Percentiles rank a stretch among this genome's conserved stretches.
Evolutionary conservation across 2,329 filamentous ascomycete species (phyloP).

Genomic region (Pyrenochaeta sp.): DNA sequence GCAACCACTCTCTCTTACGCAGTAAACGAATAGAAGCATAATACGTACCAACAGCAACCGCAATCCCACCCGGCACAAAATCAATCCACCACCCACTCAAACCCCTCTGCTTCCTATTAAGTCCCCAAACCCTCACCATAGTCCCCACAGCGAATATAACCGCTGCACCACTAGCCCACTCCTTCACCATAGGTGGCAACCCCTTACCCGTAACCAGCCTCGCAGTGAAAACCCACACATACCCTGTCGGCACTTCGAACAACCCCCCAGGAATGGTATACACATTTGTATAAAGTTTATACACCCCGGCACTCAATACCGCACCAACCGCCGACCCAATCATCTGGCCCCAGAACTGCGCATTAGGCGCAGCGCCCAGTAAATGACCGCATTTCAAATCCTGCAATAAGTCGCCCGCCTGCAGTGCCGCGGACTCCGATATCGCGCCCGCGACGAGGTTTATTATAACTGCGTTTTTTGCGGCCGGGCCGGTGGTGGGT

Average conservation of each 20-base stretch:
- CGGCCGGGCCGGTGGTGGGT: slow-evolving; percentile 63
- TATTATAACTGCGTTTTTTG: slow-evolving; percentile 85
- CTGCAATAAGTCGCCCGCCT: slow-evolving; percentile 96
- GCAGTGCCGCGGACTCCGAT: slow-evolving; percentile 82
- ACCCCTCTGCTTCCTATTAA: slow-evolving; percentile 41
- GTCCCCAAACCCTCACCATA: slow-evolving; percentile 64
- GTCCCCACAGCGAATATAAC: slow-evolving; percentile 77
- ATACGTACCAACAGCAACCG: slow-evolving; percentile 82
- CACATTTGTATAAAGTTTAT: slow-evolving; percentile 87
- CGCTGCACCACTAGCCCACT: slow-evolving; percentile 80
- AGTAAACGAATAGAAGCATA: background rate
- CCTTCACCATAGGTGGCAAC: slow-evolving; percentile 80
- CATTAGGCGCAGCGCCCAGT: slow-evolving; percentile 88
- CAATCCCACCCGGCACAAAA: slow-evolving; percentile 89
- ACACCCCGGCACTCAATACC: slow-evolving; percentile 84
- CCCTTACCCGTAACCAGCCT: slow-evolving; percentile 91
- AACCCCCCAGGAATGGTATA: slow-evolving; percentile 88
- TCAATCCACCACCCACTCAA: slow-evolving; percentile 68
- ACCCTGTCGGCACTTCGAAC: slow-evolving; percentile 93
- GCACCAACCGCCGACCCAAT: slow-evolving; percentile 89
- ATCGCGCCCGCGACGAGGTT: slow-evolving; percentile 95
- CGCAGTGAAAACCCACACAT: slow-evolving; percentile 98
- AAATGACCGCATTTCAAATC: slow-evolving; percentile 96
- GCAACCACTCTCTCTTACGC: background rate
- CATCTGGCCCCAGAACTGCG: slow-evolving; percentile 96